These are phyloP conservation scores for Fraxinus sp. DNA, from an alignment of 305 asterid genomes.

Conservation along the genomic window DNA sequence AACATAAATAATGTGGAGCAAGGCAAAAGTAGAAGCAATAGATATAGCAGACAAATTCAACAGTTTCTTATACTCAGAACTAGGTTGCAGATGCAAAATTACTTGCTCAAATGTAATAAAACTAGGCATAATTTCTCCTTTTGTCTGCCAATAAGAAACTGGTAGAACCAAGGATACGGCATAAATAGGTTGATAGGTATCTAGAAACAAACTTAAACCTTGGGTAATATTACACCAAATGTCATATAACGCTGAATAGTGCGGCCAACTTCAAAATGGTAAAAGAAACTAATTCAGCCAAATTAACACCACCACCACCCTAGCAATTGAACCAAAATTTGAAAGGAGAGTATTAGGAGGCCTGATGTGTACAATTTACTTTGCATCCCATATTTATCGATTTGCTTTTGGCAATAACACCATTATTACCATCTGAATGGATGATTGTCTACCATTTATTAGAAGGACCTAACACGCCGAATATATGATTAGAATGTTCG, in stretches of 20 bases:
- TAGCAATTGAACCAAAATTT: conserved; percentile 8
- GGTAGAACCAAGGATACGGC: background rate
- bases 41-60: conserved; percentile 10
- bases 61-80: conserved; percentile 9
- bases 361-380: background rate
- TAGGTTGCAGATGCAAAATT: background rate
- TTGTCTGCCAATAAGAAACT: background rate
- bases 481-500: background rate
- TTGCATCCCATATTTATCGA: background rate
- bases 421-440: background rate
- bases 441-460: background rate
- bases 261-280: background rate
- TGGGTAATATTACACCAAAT: background rate
- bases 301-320: background rate
- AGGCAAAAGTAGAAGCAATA: conserved; percentile 5
- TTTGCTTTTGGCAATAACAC: background rate
- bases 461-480: background rate
- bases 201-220: background rate
- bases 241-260: background rate
- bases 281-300: background rate
- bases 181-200: conserved; percentile 2
- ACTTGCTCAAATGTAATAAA: conserved; percentile 22
- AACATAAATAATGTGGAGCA: conserved; percentile 17
- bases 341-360: conserved; percentile 3
- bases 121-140: conserved; percentile 1